Conservation (phyloP, 306 rosid genomes). For the Rubus parviflorus region DNA sequence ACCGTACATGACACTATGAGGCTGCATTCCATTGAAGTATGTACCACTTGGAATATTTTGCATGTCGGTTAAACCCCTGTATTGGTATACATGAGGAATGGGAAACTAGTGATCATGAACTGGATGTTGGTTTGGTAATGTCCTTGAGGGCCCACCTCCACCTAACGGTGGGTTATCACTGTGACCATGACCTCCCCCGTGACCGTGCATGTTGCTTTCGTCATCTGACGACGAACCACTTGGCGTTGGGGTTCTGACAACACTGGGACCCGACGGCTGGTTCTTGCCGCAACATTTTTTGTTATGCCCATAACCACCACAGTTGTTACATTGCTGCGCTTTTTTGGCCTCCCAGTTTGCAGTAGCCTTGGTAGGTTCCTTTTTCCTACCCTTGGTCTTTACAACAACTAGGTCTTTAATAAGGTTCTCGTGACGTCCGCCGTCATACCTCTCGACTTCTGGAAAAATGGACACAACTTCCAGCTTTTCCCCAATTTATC, state of each 20-base stretch:
- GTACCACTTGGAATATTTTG: background rate
- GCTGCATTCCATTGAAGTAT: background rate
- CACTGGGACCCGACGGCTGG: no score
- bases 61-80: background rate
- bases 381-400: background rate
- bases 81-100: background rate
- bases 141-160: background rate
- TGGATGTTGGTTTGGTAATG: background rate
- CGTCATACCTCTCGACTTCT: no score
- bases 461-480: no score
- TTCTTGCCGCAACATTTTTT: background rate
- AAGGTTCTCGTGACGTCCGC: background rate
- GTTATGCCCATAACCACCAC: background rate
- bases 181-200: no score
- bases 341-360: no score
- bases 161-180: no score
- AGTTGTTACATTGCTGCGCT: background rate
- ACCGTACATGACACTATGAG: background rate
- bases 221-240: background rate
- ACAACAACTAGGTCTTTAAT: background rate
- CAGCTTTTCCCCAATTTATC: no score
- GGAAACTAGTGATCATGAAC: background rate
- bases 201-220: no score
- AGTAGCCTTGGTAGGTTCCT: background rate
- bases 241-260: no score